Conservation (phyloP, 2,329 filamentous ascomycete species). For the Trichoderma breve region DNA sequence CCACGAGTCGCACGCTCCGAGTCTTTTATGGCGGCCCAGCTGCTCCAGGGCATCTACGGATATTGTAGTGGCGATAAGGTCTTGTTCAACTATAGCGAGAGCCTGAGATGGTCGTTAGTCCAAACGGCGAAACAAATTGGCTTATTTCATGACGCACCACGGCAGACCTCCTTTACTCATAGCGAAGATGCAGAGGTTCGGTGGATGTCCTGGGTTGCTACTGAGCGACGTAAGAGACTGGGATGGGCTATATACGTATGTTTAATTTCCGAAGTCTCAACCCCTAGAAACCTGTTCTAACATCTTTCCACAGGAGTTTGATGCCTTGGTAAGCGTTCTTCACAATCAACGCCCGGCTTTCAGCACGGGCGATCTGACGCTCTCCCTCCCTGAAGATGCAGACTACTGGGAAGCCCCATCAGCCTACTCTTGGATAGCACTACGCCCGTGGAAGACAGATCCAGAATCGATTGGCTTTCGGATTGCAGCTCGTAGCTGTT, state of each 20-base stretch:
- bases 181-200: not conserved
- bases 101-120: not conserved
- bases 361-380: not conserved
- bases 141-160: not conserved
- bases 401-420: not conserved
- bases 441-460: not conserved
- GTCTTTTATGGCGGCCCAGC: not conserved
- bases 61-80: not conserved
- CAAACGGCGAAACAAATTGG: not conserved
- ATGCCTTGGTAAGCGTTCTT: not conserved
- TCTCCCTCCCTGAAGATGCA: not conserved
- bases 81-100: not conserved
- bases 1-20: not conserved
- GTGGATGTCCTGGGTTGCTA: not conserved
- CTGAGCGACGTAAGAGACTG: not conserved
- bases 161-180: not conserved
- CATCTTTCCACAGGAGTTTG: not conserved
- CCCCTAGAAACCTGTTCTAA: not conserved
- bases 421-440: not conserved
- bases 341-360: not conserved
- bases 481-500: not conserved
- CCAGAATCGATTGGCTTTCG: not conserved
- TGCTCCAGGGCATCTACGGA: not conserved
- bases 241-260: not conserved
- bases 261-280: not conserved